Conservation (phyloP, 1,284 basidiomycete species). For the Peniophora sp. region DNA sequence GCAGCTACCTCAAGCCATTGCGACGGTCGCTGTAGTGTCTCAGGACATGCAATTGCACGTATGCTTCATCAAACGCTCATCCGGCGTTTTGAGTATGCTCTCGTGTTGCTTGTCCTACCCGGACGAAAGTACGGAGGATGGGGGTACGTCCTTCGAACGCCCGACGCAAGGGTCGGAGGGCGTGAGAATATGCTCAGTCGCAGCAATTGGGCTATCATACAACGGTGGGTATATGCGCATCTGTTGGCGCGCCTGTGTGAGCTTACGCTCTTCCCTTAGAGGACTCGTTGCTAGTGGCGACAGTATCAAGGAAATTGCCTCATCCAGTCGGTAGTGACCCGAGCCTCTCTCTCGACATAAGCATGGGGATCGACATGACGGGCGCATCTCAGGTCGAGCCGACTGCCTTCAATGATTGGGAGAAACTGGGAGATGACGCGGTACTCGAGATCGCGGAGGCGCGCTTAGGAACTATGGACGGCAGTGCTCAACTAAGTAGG, state of each 20-base stretch:
- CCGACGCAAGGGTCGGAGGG: slow-evolving; percentile 31
- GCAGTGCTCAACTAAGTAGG: slow-evolving; percentile 19
- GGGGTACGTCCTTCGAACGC: slow-evolving; percentile 17
- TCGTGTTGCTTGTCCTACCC: slow-evolving; percentile 36
- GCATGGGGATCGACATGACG: background rate
- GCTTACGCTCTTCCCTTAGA: background rate
- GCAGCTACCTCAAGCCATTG: slow-evolving; percentile 35
- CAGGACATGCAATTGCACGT: slow-evolving; percentile 44
- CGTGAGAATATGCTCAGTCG: slow-evolving; percentile 43
- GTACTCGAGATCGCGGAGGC: background rate
- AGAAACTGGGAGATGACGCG: background rate
- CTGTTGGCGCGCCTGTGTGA: background rate
- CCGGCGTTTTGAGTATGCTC: slow-evolving; percentile 31
- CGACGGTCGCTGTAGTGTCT: slow-evolving; percentile 48
- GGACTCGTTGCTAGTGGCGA: background rate
- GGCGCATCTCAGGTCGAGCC: background rate
- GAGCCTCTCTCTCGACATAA: background rate
- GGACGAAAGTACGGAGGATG: slow-evolving; percentile 22
- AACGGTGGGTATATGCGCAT: slow-evolving; percentile 34
- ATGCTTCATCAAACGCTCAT: slow-evolving; percentile 36
- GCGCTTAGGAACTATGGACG: slow-evolving; percentile 14
- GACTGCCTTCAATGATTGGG: background rate
- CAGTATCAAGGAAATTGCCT: background rate
- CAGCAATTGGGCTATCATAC: slow-evolving; percentile 58
- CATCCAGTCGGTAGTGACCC: background rate